Percentiles rank a stretch among this genome's conserved stretches.
These are phyloP conservation scores for Colletotrichum aenigma DNA, from an alignment of 2,329 filamentous ascomycete genomes.

Conservation along the genomic window DNA sequence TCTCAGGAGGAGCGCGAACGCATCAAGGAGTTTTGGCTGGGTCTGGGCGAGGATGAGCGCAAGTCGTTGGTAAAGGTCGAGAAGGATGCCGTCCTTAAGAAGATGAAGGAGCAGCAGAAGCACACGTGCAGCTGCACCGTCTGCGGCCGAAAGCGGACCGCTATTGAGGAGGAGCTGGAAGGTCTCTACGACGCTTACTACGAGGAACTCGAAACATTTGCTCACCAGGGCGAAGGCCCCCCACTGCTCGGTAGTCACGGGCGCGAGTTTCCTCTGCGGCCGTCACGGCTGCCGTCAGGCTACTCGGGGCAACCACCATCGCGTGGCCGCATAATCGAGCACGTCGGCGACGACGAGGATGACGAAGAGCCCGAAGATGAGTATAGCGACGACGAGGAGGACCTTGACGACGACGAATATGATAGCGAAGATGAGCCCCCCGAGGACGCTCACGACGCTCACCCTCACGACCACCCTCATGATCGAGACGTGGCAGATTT, in stretches of 20 bases:
- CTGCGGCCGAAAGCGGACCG: slow-evolving; percentile 92
- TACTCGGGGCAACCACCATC: slow-evolving; percentile 73
- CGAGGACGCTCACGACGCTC: slow-evolving; percentile 61
- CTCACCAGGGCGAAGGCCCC: slow-evolving; percentile 77
- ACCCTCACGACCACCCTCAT: slow-evolving; percentile 43
- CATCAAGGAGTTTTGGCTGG: slow-evolving; percentile 98
- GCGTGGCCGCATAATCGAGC: slow-evolving; percentile 74
- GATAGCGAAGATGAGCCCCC: slow-evolving; percentile 70
- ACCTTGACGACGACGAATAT: slow-evolving; percentile 55
- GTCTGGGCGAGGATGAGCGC: slow-evolving; percentile 90
- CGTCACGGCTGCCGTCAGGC: slow-evolving; percentile 61
- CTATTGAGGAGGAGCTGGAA: slow-evolving; percentile 97
- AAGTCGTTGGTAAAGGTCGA: slow-evolving; percentile 97
- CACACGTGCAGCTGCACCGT: slow-evolving; percentile 98
- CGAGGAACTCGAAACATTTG: slow-evolving; percentile 96
- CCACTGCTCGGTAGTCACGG: slow-evolving; percentile 72
- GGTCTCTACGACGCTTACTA: slow-evolving; percentile 99
- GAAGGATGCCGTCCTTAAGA: slow-evolving; percentile 95
- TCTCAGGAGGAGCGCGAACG: slow-evolving; percentile 93
- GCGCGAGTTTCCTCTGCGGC: slow-evolving; percentile 65
- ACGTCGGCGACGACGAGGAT: slow-evolving; percentile 59
- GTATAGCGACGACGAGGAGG: slow-evolving; percentile 55
- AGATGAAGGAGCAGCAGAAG: slow-evolving; percentile 99
- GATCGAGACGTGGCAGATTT: slow-evolving; percentile 81
- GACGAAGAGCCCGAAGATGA: slow-evolving; percentile 62